Conservation (phyloP, 345 rosid species). For the Eucalyptus paniculata region DNA sequence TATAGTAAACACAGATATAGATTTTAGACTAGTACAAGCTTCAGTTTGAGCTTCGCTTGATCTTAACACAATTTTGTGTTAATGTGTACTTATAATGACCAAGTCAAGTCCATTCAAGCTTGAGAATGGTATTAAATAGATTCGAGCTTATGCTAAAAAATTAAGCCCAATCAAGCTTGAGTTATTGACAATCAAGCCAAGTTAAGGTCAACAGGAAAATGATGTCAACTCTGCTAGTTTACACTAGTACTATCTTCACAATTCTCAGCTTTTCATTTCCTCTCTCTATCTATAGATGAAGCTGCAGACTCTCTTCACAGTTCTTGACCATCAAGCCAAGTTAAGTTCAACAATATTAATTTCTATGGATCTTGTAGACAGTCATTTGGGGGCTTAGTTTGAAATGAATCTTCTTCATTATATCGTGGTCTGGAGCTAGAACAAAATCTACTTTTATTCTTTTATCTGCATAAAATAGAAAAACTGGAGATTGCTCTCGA, state of each 20-base stretch:
- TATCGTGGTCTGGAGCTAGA: not conserved
- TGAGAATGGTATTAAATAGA: not conserved
- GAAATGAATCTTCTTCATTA: not conserved
- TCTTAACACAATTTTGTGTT: not conserved
- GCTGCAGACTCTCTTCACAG: not conserved
- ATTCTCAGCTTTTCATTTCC: not conserved
- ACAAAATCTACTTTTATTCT: not conserved
- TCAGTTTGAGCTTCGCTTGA: not conserved
- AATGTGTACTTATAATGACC: not conserved
- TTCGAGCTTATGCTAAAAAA: not conserved
- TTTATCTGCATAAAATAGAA: not conserved
- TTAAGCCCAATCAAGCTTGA: not conserved
- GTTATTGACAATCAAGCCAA: not conserved
- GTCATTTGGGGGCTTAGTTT: not conserved
- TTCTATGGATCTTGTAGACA: not conserved
- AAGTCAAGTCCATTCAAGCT: not conserved
- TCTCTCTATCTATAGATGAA: not conserved
- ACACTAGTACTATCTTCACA: not conserved
- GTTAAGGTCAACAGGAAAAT: not conserved
- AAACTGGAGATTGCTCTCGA: not conserved
- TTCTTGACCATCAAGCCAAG: not conserved
- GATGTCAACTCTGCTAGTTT: not conserved
- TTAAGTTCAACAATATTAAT: not conserved
- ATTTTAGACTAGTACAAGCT: not conserved
- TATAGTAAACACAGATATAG: not conserved